phyloP scores from a whole-genome alignment of 2,329 filamentous ascomycete species.

The Fusarium floridanum region DNA sequence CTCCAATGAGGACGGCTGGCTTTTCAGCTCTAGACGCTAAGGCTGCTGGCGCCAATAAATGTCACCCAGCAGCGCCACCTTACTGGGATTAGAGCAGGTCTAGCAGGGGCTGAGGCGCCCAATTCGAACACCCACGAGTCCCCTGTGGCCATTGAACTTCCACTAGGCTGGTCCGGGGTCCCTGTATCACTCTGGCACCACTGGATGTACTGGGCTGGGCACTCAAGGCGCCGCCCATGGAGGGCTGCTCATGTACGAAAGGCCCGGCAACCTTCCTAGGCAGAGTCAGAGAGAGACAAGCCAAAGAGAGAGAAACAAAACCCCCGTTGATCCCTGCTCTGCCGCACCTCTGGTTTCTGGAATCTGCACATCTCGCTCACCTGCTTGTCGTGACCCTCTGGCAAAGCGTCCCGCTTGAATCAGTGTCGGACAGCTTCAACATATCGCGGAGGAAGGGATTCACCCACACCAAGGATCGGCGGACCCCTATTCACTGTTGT shows the following conservation, averaged over 20 bases:
- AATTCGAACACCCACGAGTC: slow-evolving; percentile 16
- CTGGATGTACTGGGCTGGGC: background rate
- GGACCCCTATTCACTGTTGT: slow-evolving; percentile 7
- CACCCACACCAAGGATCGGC: slow-evolving; percentile 9
- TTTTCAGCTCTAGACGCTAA: slow-evolving; percentile 42
- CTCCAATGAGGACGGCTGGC: slow-evolving; percentile 11
- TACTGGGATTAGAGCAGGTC: slow-evolving; percentile 8
- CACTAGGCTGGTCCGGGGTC: slow-evolving; percentile 19
- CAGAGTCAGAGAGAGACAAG: slow-evolving; percentile 19
- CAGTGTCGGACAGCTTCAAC: slow-evolving; percentile 26
- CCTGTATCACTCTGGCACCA: slow-evolving; percentile 13
- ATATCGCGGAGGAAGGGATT: slow-evolving; percentile 2
- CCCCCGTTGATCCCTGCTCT: slow-evolving; percentile 22
- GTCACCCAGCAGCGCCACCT: slow-evolving; percentile 14
- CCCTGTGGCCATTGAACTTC: slow-evolving; percentile 31
- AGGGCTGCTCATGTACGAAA: slow-evolving; percentile 3
- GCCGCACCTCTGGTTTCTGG: background rate
- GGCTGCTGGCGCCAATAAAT: slow-evolving; percentile 28
- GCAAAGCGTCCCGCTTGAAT: slow-evolving; percentile 8
- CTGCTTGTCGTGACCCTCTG: slow-evolving; percentile 2
- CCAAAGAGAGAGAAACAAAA: slow-evolving; percentile 33
- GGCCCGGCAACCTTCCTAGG: slow-evolving; percentile 12
- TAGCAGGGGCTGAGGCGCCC: slow-evolving; percentile 21
- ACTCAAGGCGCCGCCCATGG: slow-evolving; percentile 7
- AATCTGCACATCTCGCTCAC: slow-evolving; percentile 1